Base-by-base conservation (phyloP, 257 asterid species). In the Przewalskia tangutica region DNA sequence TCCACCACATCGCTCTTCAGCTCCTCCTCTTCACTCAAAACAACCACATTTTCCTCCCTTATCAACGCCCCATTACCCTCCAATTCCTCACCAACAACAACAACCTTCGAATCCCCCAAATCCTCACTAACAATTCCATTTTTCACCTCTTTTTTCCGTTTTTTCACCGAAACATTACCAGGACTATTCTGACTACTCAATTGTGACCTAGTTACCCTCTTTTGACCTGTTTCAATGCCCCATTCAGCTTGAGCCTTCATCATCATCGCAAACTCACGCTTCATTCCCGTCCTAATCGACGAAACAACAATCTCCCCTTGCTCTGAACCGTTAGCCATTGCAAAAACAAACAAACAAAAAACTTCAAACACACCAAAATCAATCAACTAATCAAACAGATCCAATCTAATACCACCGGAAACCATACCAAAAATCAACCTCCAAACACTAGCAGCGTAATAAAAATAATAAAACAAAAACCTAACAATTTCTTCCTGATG, bases 261-360 rank as follows among this genome's bases (percentile, higher is more conserved):
- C 92, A 91, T 83, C 90, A 88, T 83, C 7, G 90, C 90, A 79
- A 92, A 92, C 87, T 95, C 99, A 81, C 99, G 90, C 85, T 95
- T 95, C 96, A 92, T 88, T 51, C 99, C 97, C 51, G 91, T 32
- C 84, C 97, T 90, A 56, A 95, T 86, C 32, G 95, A 86, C n/a
- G 97, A 86, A 76, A 89, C 90, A 84, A 87, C 87, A 54, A 82
- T 79, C 54, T 93, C 95, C 32, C 80, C 89, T 54, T 88, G 50
- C 77, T 87, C 94, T 85, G 81, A 78, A 83, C 83, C 92, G 88
- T 91, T 84, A 40, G 77, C 88, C 85, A 84, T 82, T 81, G 66
- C 42, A 27, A 27, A 27, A 27, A 27, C 32, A 27, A 27, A 27
- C 12, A 78, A 82, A 51, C 23, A 59, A 59, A 34, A 3, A 73